Evolutionary conservation across 108 stramenopile genomes (phyloP).

Genomic region (Pseudonitzschia pungens): DNA sequence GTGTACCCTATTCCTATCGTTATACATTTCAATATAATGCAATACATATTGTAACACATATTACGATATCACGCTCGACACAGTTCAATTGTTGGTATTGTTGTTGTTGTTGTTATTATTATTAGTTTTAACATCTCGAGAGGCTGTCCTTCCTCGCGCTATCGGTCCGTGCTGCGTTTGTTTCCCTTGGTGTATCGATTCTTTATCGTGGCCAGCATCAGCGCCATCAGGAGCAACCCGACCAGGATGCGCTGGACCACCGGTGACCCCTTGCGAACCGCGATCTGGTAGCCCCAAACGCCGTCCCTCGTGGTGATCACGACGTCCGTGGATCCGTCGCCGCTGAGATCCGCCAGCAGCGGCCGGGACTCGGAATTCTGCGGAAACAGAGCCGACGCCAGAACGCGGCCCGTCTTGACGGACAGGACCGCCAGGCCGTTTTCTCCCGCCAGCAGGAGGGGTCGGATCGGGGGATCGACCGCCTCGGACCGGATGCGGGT

Average conservation of each 20-base stretch:
- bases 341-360: slow-evolving; percentile 69
- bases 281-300: slow-evolving; percentile 81
- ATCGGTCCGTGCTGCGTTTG: slow-evolving; percentile 69
- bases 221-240: slow-evolving; percentile 57
- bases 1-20: no score
- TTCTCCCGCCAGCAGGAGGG: slow-evolving; percentile 76
- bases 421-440: slow-evolving; percentile 64
- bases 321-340: slow-evolving; percentile 84
- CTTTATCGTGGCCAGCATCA: slow-evolving; percentile 63
- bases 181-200: slow-evolving; percentile 58
- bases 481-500: slow-evolving; percentile 42
- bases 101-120: no score
- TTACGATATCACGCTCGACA: not conserved
- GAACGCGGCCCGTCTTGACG: slow-evolving; percentile 51
- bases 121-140: not conserved
- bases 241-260: slow-evolving; percentile 58
- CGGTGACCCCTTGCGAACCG: slow-evolving; percentile 50
- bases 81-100: not conserved
- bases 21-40: no score
- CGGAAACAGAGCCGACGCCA: slow-evolving; percentile 64
- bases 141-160: no score
- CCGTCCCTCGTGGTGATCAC: slow-evolving; percentile 66
- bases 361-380: slow-evolving; percentile 60
- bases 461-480: slow-evolving; percentile 54
- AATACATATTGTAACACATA: no score